Percentiles rank a stretch among this genome's conserved stretches.
Conservation (phyloP, 2,329 filamentous ascomycete species). For the Didymella sp. region DNA sequence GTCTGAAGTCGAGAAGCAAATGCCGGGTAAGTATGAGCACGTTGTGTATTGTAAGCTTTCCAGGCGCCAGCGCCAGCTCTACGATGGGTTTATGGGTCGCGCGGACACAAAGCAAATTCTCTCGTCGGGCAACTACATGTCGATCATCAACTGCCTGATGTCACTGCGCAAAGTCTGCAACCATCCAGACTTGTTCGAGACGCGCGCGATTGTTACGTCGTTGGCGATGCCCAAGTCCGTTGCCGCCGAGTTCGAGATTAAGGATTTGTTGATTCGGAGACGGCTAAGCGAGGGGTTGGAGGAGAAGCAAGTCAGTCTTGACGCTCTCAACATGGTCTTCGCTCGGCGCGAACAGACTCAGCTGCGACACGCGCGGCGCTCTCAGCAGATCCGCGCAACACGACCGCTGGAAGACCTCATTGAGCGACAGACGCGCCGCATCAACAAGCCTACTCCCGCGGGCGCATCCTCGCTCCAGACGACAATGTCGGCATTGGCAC, state of each 20-base stretch:
- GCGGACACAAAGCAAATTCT: constrained; percentile 88
- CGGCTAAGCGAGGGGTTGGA: constrained; percentile 68
- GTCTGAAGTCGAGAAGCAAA: constrained; percentile 97
- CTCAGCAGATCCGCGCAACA: constrained; percentile 66
- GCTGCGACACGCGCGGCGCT: constrained; percentile 58
- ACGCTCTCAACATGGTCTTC: constrained; percentile 81
- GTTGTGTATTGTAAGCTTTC: constrained; percentile 95
- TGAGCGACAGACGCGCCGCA: constrained; percentile 69
- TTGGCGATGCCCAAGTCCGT: constrained; percentile 88
- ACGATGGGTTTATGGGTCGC: constrained; percentile 93
- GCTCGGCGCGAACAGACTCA: constrained; percentile 68
- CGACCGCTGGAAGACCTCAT: constrained; percentile 72
- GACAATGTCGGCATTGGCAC: constrained; percentile 71
- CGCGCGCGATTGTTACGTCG: constrained; percentile 94
- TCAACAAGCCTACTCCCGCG: constrained; percentile 59
- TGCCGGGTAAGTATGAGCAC: constrained; percentile 97
- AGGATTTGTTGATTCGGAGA: constrained; percentile 72
- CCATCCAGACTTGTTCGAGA: constrained; percentile 95
- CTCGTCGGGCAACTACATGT: constrained; percentile 92
- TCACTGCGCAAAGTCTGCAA: constrained; percentile 98
- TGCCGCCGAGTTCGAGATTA: constrained; percentile 73
- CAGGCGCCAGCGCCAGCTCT: constrained; percentile 92
- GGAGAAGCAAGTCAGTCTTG: constrained; percentile 71
- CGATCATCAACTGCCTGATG: constrained; percentile 98
- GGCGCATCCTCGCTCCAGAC: constrained; percentile 70